Evolutionary conservation across 2,329 filamentous ascomycete species (phyloP), one percentile per base, ranked within the genome.

Genomic region (Lizonia empirigonia): DNA sequence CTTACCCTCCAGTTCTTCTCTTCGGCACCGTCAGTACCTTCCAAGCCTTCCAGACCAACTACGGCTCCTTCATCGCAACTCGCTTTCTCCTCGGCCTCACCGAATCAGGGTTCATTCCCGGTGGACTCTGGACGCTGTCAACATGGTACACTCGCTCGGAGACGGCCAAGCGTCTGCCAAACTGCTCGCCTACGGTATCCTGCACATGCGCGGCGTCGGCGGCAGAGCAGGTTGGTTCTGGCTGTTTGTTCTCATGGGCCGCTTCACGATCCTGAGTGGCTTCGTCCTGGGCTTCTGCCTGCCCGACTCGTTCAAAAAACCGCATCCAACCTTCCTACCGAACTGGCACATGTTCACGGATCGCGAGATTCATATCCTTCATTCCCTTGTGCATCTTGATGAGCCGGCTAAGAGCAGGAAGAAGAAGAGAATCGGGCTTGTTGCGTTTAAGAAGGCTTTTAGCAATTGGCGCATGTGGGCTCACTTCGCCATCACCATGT

Each of bases 81-180:
- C 62, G 76, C 7, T 68, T 69, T 23, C 57, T 78, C 1, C 63
- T 77, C 4, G 75, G 75, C 2, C 57, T 76, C 24, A 67, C 76
- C 22, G 75, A 74, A 53, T 74, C 67, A 18, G 74, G 74, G 1
- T 85, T 85, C 56, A 85, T 86, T 34, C 82, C 82, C 0, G 83
- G 83, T 41, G 81, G 32, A 77, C 86, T 27, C 70, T 87, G 0
- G 89, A 85, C 73, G 74, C 89, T 20, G 82, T 83, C 3, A 88
- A 90, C 71, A 89, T 87, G 73, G 73, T 91, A 90, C 74, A 90
- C 83, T 54, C 34, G 67, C 55, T 37, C 49, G 1, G 76, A 77
- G 53, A 62, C 76, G 1, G 72, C 75, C 0, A 65, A 7, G 70
- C 72, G 2, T 67, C 72, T 12, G 68, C 69, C 0, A 69, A 71